Evolutionary conservation across 1,139 yeast genomes (phyloP).

Genomic region (Yamadazyma membranifaciens): DNA sequence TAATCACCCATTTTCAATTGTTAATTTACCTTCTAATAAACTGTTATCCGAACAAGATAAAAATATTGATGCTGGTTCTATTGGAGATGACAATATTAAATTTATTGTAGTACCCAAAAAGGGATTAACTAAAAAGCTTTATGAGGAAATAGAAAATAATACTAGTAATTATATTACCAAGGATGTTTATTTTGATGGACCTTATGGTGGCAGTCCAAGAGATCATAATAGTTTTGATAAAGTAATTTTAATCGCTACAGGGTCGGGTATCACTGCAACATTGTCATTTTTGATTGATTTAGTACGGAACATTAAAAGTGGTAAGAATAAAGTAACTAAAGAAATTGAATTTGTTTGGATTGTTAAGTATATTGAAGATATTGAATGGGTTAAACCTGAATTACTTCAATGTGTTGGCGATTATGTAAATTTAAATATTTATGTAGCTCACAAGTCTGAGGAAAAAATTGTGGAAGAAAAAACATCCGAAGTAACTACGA

Average conservation of each 20-base stretch:
- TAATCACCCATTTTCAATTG: conserved; percentile 65
- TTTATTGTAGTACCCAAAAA: conserved; percentile 49
- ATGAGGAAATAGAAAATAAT: conserved; percentile 26
- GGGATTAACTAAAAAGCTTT: conserved; percentile 47
- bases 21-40: conserved; percentile 30
- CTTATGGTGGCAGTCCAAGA: conserved; percentile 60
- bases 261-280: conserved; percentile 58
- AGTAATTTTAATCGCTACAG: conserved; percentile 42
- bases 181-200: conserved; percentile 56
- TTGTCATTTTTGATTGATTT: conserved; percentile 44
- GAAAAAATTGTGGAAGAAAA: background rate
- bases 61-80: conserved; percentile 6
- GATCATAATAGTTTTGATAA: conserved; percentile 50
- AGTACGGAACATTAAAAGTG: conserved; percentile 16
- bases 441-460: conserved; percentile 16
- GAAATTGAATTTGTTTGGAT: conserved; percentile 51
- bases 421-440: conserved; percentile 29
- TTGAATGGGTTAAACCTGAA: conserved; percentile 49
- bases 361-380: conserved; percentile 31
- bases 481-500: background rate
- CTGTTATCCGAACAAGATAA: background rate
- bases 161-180: conserved; percentile 14
- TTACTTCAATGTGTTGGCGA: conserved; percentile 27
- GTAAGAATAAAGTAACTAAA: conserved; percentile 18
- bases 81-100: conserved; percentile 32